Evolutionary conservation across 2,329 filamentous ascomycete genomes (phyloP), one percentile per base, ranked within the genome.

Genomic region (Tricladium varicosporioides): DNA sequence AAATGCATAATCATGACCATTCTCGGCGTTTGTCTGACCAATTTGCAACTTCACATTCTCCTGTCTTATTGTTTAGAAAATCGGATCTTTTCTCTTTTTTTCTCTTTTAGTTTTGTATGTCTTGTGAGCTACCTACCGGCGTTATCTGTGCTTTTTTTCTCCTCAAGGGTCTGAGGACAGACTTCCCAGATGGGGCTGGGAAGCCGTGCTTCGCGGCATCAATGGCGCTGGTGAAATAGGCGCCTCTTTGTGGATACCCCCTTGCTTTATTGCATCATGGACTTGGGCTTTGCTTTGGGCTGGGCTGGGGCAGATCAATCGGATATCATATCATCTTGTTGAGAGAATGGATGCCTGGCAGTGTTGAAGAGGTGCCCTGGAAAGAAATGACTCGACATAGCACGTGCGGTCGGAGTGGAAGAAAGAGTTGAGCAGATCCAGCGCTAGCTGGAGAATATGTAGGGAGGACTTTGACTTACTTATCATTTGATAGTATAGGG

Each of bases 171-270:
- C 11, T 16, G 47, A 49, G 31, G 47, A 49, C 11, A 16, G 10
- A 46, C 18, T 46, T 22, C 15, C 43, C 18, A 16, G 10, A 46
- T 15, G 18, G 43, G 47, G 47, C n/a, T 49, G 4, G 47, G 47
- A 36, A 18, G 31, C 33, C 16, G 7, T 27, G 18, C n/a, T 36
- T 49, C 47, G 22, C 15, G 31, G 47, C 47, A 49, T 49, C 47
- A 36, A 36, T 49, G 47, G 47, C 47, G 47, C 47, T 49, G 47
- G 47, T 49, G 47, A 49, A 32, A 46, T 46, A 46, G 43, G 43
- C 43, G 43, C 43, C 3, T 45, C 16, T 51, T 46, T 57, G 58
- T 60, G 58, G 51, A 58, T 60, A 60, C 55, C 54, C 58, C 42
- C 48, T n/a, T 32, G 40, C 44, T 54, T 50, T 53, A 27, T 27